Percentiles rank a stretch among this genome's conserved stretches.
phyloP scores from a whole-genome alignment of 2,329 filamentous ascomycete species.

The Neonectria sp. region DNA sequence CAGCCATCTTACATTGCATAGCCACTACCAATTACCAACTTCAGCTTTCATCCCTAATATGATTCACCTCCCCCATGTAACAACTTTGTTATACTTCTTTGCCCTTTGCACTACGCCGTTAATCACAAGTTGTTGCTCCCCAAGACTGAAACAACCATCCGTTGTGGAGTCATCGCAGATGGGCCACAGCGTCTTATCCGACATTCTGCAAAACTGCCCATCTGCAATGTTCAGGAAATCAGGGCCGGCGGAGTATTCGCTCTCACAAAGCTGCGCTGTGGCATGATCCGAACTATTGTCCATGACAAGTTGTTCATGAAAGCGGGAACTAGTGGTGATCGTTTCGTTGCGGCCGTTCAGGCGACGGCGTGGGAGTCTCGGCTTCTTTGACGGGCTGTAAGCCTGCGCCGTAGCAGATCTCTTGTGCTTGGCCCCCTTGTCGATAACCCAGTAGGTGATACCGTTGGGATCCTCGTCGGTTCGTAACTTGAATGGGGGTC shows the following conservation, averaged over 20 bases:
- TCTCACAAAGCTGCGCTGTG: constrained; percentile 24
- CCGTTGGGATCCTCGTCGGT: constrained; percentile 28
- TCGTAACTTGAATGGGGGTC: constrained; percentile 26
- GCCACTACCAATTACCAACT: no score
- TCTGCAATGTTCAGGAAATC: constrained; percentile 27
- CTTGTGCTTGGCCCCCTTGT: constrained; percentile 3
- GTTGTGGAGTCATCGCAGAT: constrained; percentile 9
- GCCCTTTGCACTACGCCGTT: no score
- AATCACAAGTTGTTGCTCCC: constrained; percentile 12
- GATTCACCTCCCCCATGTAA: no score
- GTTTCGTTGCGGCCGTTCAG: constrained; percentile 12
- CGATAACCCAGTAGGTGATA: constrained; percentile 27
- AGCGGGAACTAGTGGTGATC: neutral
- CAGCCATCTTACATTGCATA: no score
- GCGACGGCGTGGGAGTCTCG: neutral
- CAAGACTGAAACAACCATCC: constrained; percentile 27
- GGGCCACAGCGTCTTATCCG: constrained; percentile 33
- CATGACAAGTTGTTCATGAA: constrained; percentile 11
- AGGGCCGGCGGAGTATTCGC: constrained; percentile 22
- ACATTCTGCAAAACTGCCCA: constrained; percentile 33
- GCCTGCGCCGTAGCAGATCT: neutral
- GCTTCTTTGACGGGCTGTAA: constrained; percentile 2
- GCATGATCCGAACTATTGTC: constrained; percentile 20
- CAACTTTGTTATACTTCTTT: no score
- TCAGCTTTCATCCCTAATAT: no score